A percentile compares a stretch with the other conserved stretches of the same genome.
phyloP scores from a whole-genome alignment of 495 filamentous ascomycete species.

The Annulohypoxylon maeteangense region DNA sequence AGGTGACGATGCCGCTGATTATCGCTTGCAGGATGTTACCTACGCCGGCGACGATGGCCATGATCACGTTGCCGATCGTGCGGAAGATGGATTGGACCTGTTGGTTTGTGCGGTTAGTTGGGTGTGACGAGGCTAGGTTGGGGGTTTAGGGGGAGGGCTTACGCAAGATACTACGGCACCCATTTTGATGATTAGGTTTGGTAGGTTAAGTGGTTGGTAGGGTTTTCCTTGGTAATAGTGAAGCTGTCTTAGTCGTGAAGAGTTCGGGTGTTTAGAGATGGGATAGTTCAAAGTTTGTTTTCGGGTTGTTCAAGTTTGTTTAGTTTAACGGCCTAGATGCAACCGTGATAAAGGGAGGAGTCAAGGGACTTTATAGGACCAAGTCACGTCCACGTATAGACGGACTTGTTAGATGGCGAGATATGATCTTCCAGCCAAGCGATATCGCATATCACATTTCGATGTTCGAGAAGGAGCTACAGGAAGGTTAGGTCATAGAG shows the following conservation, averaged over 20 bases:
- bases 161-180: constrained; percentile 96
- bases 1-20: constrained; percentile 78
- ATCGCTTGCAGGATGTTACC: constrained; percentile 79
- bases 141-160: constrained; percentile 58
- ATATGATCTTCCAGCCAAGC: constrained; percentile 18
- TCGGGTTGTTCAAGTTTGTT: constrained; percentile 2
- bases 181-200: constrained; percentile 69
- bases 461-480: constrained; percentile 16
- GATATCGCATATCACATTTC: constrained; percentile 14
- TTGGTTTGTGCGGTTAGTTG: constrained; percentile 36
- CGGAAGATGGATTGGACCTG: constrained; percentile 83
- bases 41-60: constrained; percentile 85
- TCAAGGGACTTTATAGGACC: constrained; percentile 21
- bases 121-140: neutral
- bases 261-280: neutral
- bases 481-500: constrained; percentile 39
- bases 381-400: constrained; percentile 12
- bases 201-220: constrained; percentile 29
- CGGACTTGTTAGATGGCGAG: neutral
- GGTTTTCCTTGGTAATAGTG: constrained; percentile 34
- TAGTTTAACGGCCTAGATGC: constrained; percentile 3
- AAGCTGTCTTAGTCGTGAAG: constrained; percentile 10
- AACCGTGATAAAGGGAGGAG: constrained; percentile 12
- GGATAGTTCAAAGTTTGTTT: constrained; percentile 17
- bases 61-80: constrained; percentile 84